Percentiles rank a stretch among this genome's conserved stretches.
phyloP scores from a whole-genome alignment of 2,329 filamentous ascomycete species.

The Trichophyton schoenleinii region DNA sequence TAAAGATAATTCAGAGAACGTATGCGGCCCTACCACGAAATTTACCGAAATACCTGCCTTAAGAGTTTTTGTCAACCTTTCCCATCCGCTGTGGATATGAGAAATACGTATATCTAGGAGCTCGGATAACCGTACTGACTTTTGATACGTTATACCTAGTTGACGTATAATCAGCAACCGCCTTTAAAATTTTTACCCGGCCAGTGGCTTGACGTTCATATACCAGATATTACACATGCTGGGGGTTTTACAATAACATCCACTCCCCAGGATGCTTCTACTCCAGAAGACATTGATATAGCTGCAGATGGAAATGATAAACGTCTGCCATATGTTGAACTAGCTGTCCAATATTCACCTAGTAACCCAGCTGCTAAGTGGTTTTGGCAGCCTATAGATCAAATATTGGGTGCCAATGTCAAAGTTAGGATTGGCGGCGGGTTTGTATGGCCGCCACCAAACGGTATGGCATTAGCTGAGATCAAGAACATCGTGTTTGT shows the following conservation, averaged over 20 bases:
- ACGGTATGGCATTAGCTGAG: constrained; percentile 27
- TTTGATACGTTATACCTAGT: not conserved
- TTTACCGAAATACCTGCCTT: not conserved
- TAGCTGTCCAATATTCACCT: constrained; percentile 62
- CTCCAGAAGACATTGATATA: constrained; percentile 12
- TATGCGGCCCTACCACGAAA: not conserved
- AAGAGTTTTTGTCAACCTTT: not conserved
- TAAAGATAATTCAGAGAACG: not conserved
- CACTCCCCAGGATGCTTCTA: constrained; percentile 46
- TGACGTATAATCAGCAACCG: constrained; percentile 15
- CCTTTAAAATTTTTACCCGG: constrained; percentile 57
- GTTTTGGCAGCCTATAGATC: constrained; percentile 50
- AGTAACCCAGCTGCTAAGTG: constrained; percentile 62
- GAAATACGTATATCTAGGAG: not conserved
- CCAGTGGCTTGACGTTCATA: constrained; percentile 78
- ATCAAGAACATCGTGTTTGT: constrained; percentile 57
- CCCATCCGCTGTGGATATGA: not conserved
- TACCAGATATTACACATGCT: constrained; percentile 55
- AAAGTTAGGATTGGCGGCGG: constrained; percentile 63
- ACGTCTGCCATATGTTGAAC: constrained; percentile 42
- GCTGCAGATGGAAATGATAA: constrained; percentile 7
- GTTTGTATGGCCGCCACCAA: constrained; percentile 62
- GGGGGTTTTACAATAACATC: constrained; percentile 87
- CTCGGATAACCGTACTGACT: not conserved
- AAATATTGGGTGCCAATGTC: constrained; percentile 49